These are phyloP conservation scores for Colletotrichum tabaci DNA, from an alignment of 2,329 filamentous ascomycete genomes.

Conservation along the genomic window DNA sequence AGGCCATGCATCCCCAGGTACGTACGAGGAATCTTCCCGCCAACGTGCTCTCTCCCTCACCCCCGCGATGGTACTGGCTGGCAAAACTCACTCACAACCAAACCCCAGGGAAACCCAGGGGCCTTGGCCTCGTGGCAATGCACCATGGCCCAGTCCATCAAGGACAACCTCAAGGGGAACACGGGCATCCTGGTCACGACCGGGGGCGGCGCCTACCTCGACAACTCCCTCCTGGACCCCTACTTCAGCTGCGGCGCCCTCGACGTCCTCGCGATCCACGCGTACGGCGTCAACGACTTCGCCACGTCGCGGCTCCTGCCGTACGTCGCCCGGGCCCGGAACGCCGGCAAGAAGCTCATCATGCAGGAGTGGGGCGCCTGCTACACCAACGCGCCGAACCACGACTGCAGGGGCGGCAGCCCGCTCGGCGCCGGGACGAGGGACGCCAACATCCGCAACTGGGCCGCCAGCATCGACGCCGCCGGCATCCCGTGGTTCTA, in stretches of 20 bases:
- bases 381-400: constrained; percentile 48
- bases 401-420: constrained; percentile 46
- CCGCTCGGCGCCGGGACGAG: constrained; percentile 38
- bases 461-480: constrained; percentile 47
- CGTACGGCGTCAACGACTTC: constrained; percentile 44
- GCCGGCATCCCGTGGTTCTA: constrained; percentile 53
- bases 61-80: too few relatives aligned
- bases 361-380: constrained; percentile 51
- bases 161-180: constrained; percentile 43
- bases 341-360: constrained; percentile 51
- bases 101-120: constrained; percentile 39
- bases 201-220: constrained; percentile 43
- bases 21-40: too few relatives aligned
- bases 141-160: constrained; percentile 45
- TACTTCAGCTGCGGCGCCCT: constrained; percentile 41
- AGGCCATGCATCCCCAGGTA: constrained; percentile 45
- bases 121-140: constrained; percentile 46
- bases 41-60: too few relatives aligned
- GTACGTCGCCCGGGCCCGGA: constrained; percentile 47
- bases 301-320: constrained; percentile 38
- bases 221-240: constrained; percentile 41
- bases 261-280: constrained; percentile 46
- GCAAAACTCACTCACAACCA: too few relatives aligned
- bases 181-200: constrained; percentile 44
- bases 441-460: constrained; percentile 48